Conservation (phyloP, 2,329 filamentous ascomycete genomes). For the Aspergillus transmontanensis region DNA sequence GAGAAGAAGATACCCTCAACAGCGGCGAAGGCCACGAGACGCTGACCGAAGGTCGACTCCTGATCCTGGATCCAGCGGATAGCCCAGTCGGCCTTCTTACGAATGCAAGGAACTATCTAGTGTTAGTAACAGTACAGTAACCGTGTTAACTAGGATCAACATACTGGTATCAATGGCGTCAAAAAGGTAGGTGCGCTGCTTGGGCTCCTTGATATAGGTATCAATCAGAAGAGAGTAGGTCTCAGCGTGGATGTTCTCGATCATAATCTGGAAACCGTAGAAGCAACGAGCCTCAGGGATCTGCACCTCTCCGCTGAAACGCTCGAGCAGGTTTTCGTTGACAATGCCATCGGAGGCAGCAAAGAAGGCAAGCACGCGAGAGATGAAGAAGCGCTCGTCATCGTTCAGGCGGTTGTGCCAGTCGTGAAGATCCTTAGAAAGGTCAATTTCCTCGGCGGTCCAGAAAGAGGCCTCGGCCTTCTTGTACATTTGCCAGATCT, state of each 20-base stretch:
- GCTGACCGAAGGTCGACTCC: constrained; percentile 91
- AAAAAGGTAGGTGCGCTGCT: constrained; percentile 91
- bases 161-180: constrained; percentile 97
- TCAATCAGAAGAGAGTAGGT: constrained; percentile 99
- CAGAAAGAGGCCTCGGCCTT: constrained; percentile 99
- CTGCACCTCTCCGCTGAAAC: constrained; percentile 96
- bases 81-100: constrained; percentile 98
- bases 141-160: constrained; percentile 33
- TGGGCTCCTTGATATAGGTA: constrained; percentile 97
- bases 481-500: constrained; percentile 99
- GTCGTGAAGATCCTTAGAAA: constrained; percentile 98
- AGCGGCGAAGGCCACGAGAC: constrained; percentile 93
- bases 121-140: neutral
- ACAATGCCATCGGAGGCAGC: constrained; percentile 98
- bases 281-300: constrained; percentile 98
- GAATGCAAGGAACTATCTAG: constrained; percentile 80
- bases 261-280: constrained; percentile 99
- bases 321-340: constrained; percentile 98
- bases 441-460: constrained; percentile 98
- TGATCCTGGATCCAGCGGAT: constrained; percentile 92
- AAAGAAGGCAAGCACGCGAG: constrained; percentile 98
- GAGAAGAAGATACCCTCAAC: constrained; percentile 99
- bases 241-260: constrained; percentile 99
- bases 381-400: constrained; percentile 97
- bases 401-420: constrained; percentile 98